Percentiles rank a stretch among this genome's conserved stretches.
phyloP scores from a whole-genome alignment of 495 filamentous ascomycete genomes.

The Staphylotrichum tortipilum region DNA sequence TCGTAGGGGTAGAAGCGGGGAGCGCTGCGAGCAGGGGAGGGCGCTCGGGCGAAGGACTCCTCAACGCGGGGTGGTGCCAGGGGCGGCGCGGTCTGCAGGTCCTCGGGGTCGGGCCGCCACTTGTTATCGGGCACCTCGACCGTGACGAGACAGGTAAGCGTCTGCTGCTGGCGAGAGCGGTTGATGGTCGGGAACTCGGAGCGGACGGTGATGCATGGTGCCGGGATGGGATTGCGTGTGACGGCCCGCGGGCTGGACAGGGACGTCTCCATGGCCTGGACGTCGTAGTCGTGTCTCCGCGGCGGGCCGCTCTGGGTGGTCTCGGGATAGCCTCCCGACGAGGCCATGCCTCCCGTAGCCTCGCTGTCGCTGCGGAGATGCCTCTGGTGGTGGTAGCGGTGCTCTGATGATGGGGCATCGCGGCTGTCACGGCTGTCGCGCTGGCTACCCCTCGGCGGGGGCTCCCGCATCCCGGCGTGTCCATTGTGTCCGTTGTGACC shows the following conservation, averaged over 20 bases:
- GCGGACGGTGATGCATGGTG: slow-evolving; percentile 82
- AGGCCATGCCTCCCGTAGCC: slow-evolving; percentile 63
- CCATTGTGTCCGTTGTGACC: not conserved
- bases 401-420: slow-evolving; percentile 47
- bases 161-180: slow-evolving; percentile 88
- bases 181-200: slow-evolving; percentile 95
- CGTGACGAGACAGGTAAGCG: slow-evolving; percentile 86
- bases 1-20: slow-evolving; percentile 52
- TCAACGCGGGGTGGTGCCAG: slow-evolving; percentile 32
- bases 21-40: slow-evolving; percentile 43
- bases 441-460: slow-evolving; percentile 25
- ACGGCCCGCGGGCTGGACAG: slow-evolving; percentile 63
- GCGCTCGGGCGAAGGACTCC: slow-evolving; percentile 39
- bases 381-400: slow-evolving; percentile 54
- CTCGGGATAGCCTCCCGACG: slow-evolving; percentile 69
- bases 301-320: slow-evolving; percentile 47
- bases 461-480: slow-evolving; percentile 3
- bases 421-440: slow-evolving; percentile 47
- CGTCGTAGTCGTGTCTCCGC: slow-evolving; percentile 86
- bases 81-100: slow-evolving; percentile 59
- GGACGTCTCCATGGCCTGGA: slow-evolving; percentile 91
- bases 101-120: slow-evolving; percentile 80
- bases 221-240: slow-evolving; percentile 82
- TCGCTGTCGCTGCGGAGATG: slow-evolving; percentile 67
- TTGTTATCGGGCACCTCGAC: slow-evolving; percentile 90